These are phyloP conservation scores for Hypomontagnella submonticulosa DNA, from an alignment of 495 filamentous ascomycete genomes.

Conservation along the genomic window DNA sequence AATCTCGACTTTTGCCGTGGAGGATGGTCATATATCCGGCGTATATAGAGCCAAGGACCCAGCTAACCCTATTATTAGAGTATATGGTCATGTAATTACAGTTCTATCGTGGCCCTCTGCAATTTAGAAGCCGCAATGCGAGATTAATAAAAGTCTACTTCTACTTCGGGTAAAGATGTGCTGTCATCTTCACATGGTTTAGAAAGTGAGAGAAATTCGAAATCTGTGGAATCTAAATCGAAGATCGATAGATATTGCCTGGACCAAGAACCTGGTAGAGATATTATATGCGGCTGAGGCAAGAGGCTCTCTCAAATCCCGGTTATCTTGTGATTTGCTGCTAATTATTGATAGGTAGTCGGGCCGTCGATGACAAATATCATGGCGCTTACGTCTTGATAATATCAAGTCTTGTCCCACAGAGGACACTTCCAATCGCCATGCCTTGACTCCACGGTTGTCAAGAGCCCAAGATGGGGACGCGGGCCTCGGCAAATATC, in stretches of 20 bases:
- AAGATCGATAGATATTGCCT: not conserved
- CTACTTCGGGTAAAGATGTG: conserved; percentile 1
- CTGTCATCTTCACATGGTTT: conserved; percentile 8
- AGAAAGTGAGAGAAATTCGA: conserved; percentile 8
- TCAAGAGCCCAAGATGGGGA: conserved; percentile 1
- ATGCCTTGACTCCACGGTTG: not conserved
- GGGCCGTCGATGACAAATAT: conserved; percentile 17
- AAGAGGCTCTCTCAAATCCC: not conserved
- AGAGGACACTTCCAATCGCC: conserved; percentile 7
- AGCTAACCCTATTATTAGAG: conserved; percentile 9
- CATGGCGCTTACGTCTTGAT: not conserved
- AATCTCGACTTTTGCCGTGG: conserved; percentile 19
- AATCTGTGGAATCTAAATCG: not conserved
- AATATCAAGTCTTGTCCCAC: not conserved
- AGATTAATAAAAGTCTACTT: not conserved
- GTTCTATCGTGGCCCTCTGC: not conserved
- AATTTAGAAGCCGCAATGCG: not conserved
- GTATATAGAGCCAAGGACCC: conserved; percentile 13
- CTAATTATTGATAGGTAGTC: not conserved
- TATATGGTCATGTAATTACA: not conserved
- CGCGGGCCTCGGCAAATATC: conserved; percentile 4
- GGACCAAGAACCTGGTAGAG: not conserved
- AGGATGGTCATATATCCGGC: conserved; percentile 16
- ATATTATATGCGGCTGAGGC: conserved; percentile 2
- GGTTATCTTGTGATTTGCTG: not conserved